A percentile compares a stretch with the other conserved stretches of the same genome.
These are phyloP conservation scores for Acanthamoeba lugdunensis DNA, from an alignment of 208 protist species.

Conservation along the genomic window DNA sequence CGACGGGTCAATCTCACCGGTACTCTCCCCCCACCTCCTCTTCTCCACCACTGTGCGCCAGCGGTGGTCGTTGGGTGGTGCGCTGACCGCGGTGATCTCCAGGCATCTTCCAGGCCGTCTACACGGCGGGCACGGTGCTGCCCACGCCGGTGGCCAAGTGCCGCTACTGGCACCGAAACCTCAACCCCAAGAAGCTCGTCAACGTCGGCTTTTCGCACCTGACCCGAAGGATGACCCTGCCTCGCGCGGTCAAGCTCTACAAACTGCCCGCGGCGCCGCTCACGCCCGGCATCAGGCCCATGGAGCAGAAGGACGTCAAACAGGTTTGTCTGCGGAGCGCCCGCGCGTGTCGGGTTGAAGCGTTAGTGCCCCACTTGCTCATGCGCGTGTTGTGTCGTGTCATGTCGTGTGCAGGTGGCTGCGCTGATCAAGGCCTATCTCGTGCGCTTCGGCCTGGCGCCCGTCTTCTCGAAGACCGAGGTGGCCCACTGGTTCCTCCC, in stretches of 20 bases:
- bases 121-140: slow-evolving; percentile 96
- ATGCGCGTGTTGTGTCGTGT: neutral
- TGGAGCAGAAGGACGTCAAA: slow-evolving; percentile 78
- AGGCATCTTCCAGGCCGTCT: slow-evolving; percentile 95
- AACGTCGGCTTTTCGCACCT: slow-evolving; percentile 86
- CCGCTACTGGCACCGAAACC: slow-evolving; percentile 96
- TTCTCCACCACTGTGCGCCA: no score
- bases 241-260: slow-evolving; percentile 84
- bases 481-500: slow-evolving; percentile 96
- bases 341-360: neutral
- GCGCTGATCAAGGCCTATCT: slow-evolving; percentile 91
- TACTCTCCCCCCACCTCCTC: neutral
- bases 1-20: slow-evolving; percentile 95
- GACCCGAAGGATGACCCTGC: slow-evolving; percentile 79
- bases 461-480: slow-evolving; percentile 93
- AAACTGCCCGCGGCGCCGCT: slow-evolving; percentile 79
- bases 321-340: slow-evolving; percentile 57
- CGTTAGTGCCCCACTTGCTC: neutral
- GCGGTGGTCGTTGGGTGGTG: neutral
- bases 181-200: slow-evolving; percentile 98
- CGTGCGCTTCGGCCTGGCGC: slow-evolving; percentile 86
- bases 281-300: slow-evolving; percentile 9
- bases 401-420: neutral
- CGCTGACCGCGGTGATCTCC: neutral
- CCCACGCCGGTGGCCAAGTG: slow-evolving; percentile 94